Base-by-base conservation (phyloP, 2,329 filamentous ascomycete species). In the Cytospora paraplurivora region DNA sequence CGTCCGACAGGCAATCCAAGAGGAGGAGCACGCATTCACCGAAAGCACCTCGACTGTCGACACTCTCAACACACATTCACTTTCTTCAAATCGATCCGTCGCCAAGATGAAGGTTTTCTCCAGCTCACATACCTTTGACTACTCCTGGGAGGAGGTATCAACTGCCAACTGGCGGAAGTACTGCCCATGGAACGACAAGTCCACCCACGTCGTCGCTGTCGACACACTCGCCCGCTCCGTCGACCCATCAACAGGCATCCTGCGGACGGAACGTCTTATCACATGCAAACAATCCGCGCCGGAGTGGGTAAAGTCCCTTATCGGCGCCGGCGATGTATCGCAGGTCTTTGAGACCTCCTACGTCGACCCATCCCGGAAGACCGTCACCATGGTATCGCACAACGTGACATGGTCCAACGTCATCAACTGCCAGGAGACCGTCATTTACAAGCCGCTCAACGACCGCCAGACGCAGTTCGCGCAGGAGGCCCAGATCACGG, bases 91-190 rank as follows among this genome's bases (percentile, higher is more conserved):
- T 2, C 47, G 27, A 27, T 33, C 4, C 32, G 15, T 17, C n/a
- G 17, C 44, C 34, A 60, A 51, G 33, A 65, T 65, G 65, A 67
- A 65, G 85, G 91, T 98, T 79, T 98, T 98, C 74, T 91, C 92
- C 71, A 96, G 92, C 73, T 82, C 83, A 47, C 91, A 92, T 78
- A 93, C 92, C 66, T 99, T 96, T 80, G 85, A 97, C 81, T 99
- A 99, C 83, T 96, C 94, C 53, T 99, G 95, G 95, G 92, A 97
- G 73, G 94, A 98, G 77, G 95, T 99, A 41, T 97, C 93, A 33
- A 93, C 92, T 15, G 93, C 91, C 75, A 99, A 99, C 84, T 99
- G 95, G 95, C 90, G 88, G 71, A 99, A 99, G 78, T 99, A 99
- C 80, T 96, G 92, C 73, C 94, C 94, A 21, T 98, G 95, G 94